These are phyloP conservation scores for Apiospora aurea DNA, from an alignment of 2,329 filamentous ascomycete species.

Conservation along the genomic window DNA sequence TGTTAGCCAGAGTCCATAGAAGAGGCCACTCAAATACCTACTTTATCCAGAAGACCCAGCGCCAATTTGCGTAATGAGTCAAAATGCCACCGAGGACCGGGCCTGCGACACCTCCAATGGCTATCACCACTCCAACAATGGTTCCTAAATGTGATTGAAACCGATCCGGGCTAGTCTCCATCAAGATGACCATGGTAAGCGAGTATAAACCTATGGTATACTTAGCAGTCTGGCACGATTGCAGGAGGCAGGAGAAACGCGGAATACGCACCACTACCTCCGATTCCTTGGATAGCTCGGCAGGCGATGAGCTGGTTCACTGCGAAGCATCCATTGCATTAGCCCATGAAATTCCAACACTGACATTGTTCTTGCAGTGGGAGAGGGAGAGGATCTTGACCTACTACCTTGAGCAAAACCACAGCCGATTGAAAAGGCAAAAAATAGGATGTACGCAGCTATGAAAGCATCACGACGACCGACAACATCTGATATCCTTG, in stretches of 20 bases:
- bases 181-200: slow-evolving; percentile 62
- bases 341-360: background rate
- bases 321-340: background rate
- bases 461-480: slow-evolving; percentile 61
- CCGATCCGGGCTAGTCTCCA: slow-evolving; percentile 54
- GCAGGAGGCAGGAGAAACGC: background rate
- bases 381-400: background rate
- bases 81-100: slow-evolving; percentile 60
- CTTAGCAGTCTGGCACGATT: background rate
- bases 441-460: slow-evolving; percentile 59
- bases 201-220: slow-evolving; percentile 55
- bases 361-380: background rate
- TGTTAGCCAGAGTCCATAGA: background rate
- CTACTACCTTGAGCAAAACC: slow-evolving; percentile 49
- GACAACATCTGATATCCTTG: slow-evolving; percentile 61
- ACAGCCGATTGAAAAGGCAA: slow-evolving; percentile 63
- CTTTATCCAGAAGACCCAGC: slow-evolving; percentile 69
- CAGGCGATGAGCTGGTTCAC: slow-evolving; percentile 57
- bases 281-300: slow-evolving; percentile 58
- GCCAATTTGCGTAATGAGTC: slow-evolving; percentile 57
- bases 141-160: slow-evolving; percentile 52
- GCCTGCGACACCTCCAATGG: slow-evolving; percentile 56
- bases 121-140: slow-evolving; percentile 57
- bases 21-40: slow-evolving; percentile 39
- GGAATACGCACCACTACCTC: slow-evolving; percentile 53